phyloP scores from a whole-genome alignment of 208 protist genomes.

The Leishmania tropica region DNA sequence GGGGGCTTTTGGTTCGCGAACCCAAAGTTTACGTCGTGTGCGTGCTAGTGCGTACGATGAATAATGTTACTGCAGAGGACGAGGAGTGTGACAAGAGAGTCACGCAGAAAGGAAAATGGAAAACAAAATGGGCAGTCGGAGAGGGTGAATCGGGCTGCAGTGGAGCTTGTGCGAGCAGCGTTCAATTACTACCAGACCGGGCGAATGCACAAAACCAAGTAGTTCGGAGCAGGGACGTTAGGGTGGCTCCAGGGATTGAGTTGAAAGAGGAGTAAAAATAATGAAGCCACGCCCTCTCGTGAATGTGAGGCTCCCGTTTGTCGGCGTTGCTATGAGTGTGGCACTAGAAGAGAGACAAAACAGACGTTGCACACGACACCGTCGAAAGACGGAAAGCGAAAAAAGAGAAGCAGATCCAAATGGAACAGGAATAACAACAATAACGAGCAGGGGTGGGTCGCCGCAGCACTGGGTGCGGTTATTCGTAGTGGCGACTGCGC shows the following conservation, averaged over 20 bases:
- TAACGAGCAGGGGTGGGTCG: neutral
- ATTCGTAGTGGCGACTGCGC: neutral
- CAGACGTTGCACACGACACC: neutral
- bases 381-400: neutral
- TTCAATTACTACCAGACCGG: neutral
- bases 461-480: neutral
- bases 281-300: conserved; percentile 1
- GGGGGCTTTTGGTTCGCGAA: neutral
- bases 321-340: neutral
- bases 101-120: conserved; percentile 2
- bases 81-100: neutral
- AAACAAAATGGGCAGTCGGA: neutral
- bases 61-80: neutral
- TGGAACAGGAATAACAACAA: neutral
- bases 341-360: neutral
- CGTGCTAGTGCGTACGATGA: neutral
- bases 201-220: neutral
- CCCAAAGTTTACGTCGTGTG: too few species aligned
- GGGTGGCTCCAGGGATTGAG: neutral
- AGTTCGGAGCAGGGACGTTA: neutral
- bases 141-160: neutral
- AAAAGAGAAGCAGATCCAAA: neutral
- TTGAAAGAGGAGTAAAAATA: conserved; percentile 2
- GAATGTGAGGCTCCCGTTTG: neutral
- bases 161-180: neutral